Evolutionary conservation across 306 rosid species (phyloP).

Genomic region (Amphicarpaea edgeworthii): DNA sequence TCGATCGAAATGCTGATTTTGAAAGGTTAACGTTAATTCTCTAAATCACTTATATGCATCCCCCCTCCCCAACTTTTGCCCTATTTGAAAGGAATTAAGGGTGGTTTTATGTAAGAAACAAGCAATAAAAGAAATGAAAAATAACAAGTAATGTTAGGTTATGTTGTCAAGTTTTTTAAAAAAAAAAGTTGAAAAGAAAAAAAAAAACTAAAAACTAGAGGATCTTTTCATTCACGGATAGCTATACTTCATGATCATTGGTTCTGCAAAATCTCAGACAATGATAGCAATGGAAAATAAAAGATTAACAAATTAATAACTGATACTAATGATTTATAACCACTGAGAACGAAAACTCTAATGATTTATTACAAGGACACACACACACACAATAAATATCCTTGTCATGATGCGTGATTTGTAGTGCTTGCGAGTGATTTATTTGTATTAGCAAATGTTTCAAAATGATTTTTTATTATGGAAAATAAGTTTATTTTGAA

Average conservation of each 20-base stretch:
- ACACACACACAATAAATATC: neutral
- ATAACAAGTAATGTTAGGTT: neutral
- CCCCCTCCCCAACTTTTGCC: neutral
- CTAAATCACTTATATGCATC: neutral
- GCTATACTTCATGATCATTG: neutral
- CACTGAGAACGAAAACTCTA: neutral
- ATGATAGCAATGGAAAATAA: neutral
- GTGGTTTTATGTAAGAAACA: neutral
- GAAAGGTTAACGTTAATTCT: constrained; percentile 6
- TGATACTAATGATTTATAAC: neutral
- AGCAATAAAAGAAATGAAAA: neutral
- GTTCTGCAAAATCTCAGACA: neutral
- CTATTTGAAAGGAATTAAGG: neutral
- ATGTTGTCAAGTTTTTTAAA: neutral
- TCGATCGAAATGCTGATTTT: neutral
- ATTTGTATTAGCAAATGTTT: neutral
- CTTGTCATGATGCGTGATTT: neutral
- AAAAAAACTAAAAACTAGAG: neutral
- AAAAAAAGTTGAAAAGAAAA: neutral
- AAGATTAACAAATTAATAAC: neutral
- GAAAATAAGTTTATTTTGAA: neutral
- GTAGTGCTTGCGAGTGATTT: neutral
- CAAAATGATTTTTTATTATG: neutral
- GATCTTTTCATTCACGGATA: neutral
- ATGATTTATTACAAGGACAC: neutral